Evolutionary conservation across 345 rosid species (phyloP), one percentile per base, ranked within the genome.

Genomic region (Anacardium occidentale): DNA sequence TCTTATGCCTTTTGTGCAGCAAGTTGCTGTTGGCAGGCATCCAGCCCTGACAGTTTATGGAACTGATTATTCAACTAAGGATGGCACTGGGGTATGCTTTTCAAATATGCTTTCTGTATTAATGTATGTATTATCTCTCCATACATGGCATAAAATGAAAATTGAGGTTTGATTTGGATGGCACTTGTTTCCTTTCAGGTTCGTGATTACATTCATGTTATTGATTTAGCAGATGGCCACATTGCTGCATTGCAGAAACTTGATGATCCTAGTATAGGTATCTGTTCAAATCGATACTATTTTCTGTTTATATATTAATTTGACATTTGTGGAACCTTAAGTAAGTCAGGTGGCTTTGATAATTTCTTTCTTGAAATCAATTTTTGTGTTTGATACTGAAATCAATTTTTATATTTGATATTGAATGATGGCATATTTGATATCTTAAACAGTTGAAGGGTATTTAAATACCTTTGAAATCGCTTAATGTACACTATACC

Each of bases 1-100:
- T 78, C 98, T 96, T 80, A 96, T 96, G 99, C 99, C 99, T 52
- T 96, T 87, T 66, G 93, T 93, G 77, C 97, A 93, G 80, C 99
- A 96, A 85, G 96, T 96, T 70, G 97, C 93, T 73, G 97, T 96
- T 67, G 96, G 96, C 50, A 90, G 99, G 81, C 88, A 89, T 11
- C 87, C 90, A 45, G 88, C 90, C 56, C 76, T 96, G 44, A 88
- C 91, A 22, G 89, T 96, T 15, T 96, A 77, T 77, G 97, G 99
- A 82, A 87, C 69, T 56, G 99, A 96, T 75, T 96, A 96, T 77
- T 69, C 81, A 34, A 93, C 99, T 7, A 90, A 85, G 79, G 99
- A 96, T 78, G 99, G 99, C 54, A 93, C 98, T 2, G 99, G 98
- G 82, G 98, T 96, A 96, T 77, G 93, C 42, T 62, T 66, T 21